Evolutionary conservation across 805 yeast species (phyloP), one percentile per base, ranked within the genome.

Genomic region (Saturnispora quitensis): DNA sequence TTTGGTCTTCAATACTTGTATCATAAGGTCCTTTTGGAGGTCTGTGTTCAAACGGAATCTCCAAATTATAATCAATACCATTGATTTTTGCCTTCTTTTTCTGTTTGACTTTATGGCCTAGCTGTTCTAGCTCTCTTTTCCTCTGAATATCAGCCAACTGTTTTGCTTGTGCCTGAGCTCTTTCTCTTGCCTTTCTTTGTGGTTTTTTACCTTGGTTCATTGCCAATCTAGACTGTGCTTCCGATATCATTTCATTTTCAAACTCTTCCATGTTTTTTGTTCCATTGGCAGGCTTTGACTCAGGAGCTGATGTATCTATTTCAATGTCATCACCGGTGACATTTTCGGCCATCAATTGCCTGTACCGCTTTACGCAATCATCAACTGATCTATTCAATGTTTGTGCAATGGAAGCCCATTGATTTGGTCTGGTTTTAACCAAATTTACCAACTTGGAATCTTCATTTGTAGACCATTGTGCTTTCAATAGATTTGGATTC

Each of bases 201-300:
- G 97, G 97, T 66, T 91, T 91, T 58, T 90, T 89, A 54, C 98
- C 99, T 64, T 86, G 89, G 0, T 97, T 89, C 60, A 89, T 90
- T 12, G 95, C 87, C 56, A 91, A 70, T 58, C 99, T 77, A 1
- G 97, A 96, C 46, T 84, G 77, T 0, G 99, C 99, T 63, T 93
- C 99, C n/a, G 88, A 80, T 7, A 90, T 67, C 97, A 90, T 89
- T 64, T 91, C 97, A 52, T 77, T 70, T 60, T 91, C 97, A 53
- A 88, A 96, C 43, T 89, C 97, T 53, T 83, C 90, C 74, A 89
- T 70, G 27, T 82, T 86, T 13, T 78, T 82, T 13, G 22, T 18
- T 12, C 10, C 40, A 2, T 81, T 79, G 68, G 89, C 96, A 0
- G 96, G 96, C 54, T 78, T 74, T 24, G 86, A 76, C 62, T 90